These are phyloP conservation scores for Pseudogymnoascus sp. DNA, from an alignment of 2,329 filamentous ascomycete genomes.

Conservation along the genomic window DNA sequence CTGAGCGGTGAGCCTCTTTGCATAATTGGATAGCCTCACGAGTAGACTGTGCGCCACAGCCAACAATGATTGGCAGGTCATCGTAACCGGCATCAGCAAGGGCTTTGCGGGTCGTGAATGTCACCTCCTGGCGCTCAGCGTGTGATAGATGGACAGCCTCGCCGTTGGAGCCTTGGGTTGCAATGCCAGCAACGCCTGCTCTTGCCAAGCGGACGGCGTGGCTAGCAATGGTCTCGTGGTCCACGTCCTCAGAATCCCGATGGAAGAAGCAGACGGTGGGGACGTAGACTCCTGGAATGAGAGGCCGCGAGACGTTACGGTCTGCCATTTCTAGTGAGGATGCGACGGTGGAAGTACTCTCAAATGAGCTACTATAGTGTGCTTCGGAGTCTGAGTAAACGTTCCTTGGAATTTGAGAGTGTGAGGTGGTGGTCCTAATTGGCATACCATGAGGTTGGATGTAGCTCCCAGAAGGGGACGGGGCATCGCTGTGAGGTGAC, in stretches of 20 bases:
- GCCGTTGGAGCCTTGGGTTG: constrained; percentile 55
- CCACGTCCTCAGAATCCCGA: constrained; percentile 55
- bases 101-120: constrained; percentile 49
- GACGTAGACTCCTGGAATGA: constrained; percentile 55
- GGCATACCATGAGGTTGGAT: constrained; percentile 22
- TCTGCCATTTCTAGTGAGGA: constrained; percentile 26
- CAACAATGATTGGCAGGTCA: constrained; percentile 55
- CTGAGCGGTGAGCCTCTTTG: constrained; percentile 51
- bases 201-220: constrained; percentile 47
- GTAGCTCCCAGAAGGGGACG: constrained; percentile 39
- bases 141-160: constrained; percentile 58
- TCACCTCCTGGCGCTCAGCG: constrained; percentile 52
- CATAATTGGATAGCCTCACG: constrained; percentile 58
- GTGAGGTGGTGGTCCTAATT: neutral
- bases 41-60: constrained; percentile 57
- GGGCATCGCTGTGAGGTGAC: constrained; percentile 40
- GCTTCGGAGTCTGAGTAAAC: constrained; percentile 30
- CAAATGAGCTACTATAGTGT: constrained; percentile 19
- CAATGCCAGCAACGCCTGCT: constrained; percentile 49
- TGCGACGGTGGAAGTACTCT: constrained; percentile 34
- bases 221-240: constrained; percentile 43
- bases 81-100: constrained; percentile 50
- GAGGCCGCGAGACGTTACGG: constrained; percentile 30
- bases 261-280: constrained; percentile 70
- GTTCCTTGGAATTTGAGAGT: constrained; percentile 2